Base-by-base conservation (phyloP, 805 yeast species). In the Zygosaccharomyces gambellarensis region DNA sequence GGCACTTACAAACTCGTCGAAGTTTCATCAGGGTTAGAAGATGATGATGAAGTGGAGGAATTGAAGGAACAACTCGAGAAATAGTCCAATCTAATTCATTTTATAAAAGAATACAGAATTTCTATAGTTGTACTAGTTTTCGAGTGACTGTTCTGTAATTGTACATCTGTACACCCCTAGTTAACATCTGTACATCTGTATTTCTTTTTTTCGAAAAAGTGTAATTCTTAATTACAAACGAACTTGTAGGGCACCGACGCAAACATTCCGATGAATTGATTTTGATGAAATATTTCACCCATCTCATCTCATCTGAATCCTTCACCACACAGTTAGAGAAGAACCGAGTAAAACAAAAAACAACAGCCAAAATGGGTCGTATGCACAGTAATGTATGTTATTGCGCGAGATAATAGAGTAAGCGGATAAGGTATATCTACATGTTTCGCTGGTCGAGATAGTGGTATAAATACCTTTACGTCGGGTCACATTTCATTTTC, bases 281-380 rank as follows among this genome's bases (percentile, higher is more conserved):
- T 28, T 28, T 30, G 11, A 7, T 28, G 43, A 40, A 40, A 40
- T 40, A 40, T 28, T 40, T 40, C 34, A 28, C 9, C 22, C 8
- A 25, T 9, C 22, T 2, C 34, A 19, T 19, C 31, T 40, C 31
- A 12, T 23, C 14, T 7, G 43, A 10, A 8, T 23, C 7, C 27
- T 45, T 44, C 49, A 17, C 43, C 43, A 44, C 46, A 50, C 27
- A 40, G 43, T 41, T 32, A 32, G 27, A n/a, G 30, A 39, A 36
- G 48, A 50, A 49, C 51, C 52, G 50, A 53, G 48, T 54, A 60
- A 52, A 51, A 51, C 49, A 55, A 55, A 59, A 70, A 64, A 67
- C 71, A 74, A 68, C 75, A 73, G 70, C 77, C 83, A 87, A 81
- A 75, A 92, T 92, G 99, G 99, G 96, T 90, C 96, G 99, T 82